Conservation (phyloP, 768 basidiomycete genomes). For the Boletus huronensis region DNA sequence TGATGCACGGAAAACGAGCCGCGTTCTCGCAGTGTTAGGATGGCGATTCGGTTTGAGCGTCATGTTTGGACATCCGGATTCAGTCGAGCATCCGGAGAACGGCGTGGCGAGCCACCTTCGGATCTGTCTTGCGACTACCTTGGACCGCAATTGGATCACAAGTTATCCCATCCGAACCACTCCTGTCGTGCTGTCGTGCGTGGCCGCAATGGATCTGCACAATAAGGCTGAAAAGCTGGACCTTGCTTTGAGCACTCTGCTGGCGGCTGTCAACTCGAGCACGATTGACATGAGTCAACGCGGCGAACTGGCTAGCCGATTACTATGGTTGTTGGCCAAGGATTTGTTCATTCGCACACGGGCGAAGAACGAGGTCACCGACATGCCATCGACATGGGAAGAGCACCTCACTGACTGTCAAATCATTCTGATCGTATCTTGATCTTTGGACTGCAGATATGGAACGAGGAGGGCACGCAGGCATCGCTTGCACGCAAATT, state of each 20-base stretch:
- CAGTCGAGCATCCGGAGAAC: no score
- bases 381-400: background rate
- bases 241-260: background rate
- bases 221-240: background rate
- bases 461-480: background rate
- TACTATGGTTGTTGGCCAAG: background rate
- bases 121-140: no score
- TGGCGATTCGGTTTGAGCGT: no score
- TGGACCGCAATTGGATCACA: no score
- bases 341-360: background rate
- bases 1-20: no score
- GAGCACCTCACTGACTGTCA: background rate
- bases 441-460: background rate
- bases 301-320: background rate
- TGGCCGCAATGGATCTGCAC: no score
- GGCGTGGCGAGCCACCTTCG: no score
- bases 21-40: no score
- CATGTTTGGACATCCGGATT: no score
- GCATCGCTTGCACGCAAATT: background rate
- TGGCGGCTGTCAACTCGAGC: background rate
- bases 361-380: background rate
- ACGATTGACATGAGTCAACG: background rate
- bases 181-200: no score
- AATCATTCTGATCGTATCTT: background rate
- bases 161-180: no score